Base-by-base conservation (phyloP, 805 yeast genomes). In the Soucietia sequanensis region DNA sequence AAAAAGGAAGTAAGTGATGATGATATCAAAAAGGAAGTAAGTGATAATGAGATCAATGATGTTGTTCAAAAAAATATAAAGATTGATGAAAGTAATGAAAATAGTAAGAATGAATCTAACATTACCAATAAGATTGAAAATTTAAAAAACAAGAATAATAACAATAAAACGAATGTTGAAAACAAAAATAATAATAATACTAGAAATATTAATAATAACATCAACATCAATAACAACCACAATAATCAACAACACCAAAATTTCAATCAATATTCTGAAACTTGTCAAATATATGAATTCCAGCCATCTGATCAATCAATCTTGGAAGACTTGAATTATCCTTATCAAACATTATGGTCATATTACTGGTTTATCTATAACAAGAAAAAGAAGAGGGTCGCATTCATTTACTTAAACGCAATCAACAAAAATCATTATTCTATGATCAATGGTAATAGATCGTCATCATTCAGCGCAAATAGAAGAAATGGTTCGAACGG, bases 331-430 rank as follows among this genome's bases (percentile, higher is more conserved):
- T 47, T 68, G 35, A 64, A 63, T 32, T 61, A 64, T 39, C 74
- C 74, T 1, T 65, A 65, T 41, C 72, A 68, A 46, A 64, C 72
- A 2, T 58, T 68, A 66, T 86, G 93, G 93, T 77, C 84, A 16
- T 67, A 81, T 54, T 86, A 87, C 75, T 91, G 95, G 83, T 93
- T 93, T 58, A 78, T 91, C 29, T 89, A 84, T 63, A 93, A 89
- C 65, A 91, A 88, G 62, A 84, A 86, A 52, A 78, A 84, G 63
- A 91, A 91, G 63, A 76, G 98, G 43, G 98, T 93, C 2, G 88
- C 95, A 1, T 91, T 84, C 56, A 57, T 93, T 12, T 85, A 86
- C 48, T 64, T 93, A 43, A 80, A 79, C 3, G 74, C 70, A 1
- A 60, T 68, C 35, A 68, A 68, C 37, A 62, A 63, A 30, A 46